Percentiles rank a stretch among this genome's conserved stretches.
These are phyloP conservation scores for Sphaerostilbella broomeana DNA, from an alignment of 2,329 filamentous ascomycete genomes.

Conservation along the genomic window DNA sequence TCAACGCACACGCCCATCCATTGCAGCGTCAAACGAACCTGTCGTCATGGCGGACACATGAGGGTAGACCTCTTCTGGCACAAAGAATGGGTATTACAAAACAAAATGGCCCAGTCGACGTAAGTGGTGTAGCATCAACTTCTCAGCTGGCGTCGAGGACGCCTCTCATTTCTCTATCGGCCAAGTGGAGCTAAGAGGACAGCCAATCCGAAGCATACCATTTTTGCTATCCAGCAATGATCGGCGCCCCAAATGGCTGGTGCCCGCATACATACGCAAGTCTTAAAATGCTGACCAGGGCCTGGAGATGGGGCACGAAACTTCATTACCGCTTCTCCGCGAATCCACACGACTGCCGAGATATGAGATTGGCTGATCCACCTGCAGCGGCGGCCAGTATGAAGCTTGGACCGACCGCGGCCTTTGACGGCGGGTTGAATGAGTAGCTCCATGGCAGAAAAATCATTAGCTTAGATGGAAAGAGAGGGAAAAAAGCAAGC, in stretches of 20 bases:
- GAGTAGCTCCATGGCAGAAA: too few species aligned
- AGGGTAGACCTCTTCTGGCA: too few species aligned
- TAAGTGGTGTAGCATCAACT: conserved; percentile 13
- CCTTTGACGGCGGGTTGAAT: too few species aligned
- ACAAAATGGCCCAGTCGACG: conserved; percentile 21
- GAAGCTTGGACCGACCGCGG: conserved; percentile 5
- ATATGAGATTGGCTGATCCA: conserved; percentile 8
- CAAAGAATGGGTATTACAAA: too few species aligned
- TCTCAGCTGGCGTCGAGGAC: conserved; percentile 13
- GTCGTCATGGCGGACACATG: too few species aligned
- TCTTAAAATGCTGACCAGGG: conserved; percentile 10
- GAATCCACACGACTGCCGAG: conserved; percentile 6
- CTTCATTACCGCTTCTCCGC: not conserved
- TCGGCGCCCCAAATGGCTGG: conserved; percentile 8
- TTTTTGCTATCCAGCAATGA: conserved; percentile 8
- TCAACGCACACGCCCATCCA: too few species aligned
- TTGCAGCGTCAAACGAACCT: too few species aligned
- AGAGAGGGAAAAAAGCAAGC: too few species aligned
- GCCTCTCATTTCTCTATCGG: conserved; percentile 12
- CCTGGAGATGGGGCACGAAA: conserved; percentile 6
- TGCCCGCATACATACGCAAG: conserved; percentile 11
- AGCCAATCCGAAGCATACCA: conserved; percentile 5
- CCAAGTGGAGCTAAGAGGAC: conserved; percentile 1
- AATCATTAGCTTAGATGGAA: too few species aligned
- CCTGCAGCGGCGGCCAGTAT: conserved; percentile 11